Evolutionary conservation across 192 early-diverging fungal genomes (phyloP).

Genomic region (Dissophora globulifera): DNA sequence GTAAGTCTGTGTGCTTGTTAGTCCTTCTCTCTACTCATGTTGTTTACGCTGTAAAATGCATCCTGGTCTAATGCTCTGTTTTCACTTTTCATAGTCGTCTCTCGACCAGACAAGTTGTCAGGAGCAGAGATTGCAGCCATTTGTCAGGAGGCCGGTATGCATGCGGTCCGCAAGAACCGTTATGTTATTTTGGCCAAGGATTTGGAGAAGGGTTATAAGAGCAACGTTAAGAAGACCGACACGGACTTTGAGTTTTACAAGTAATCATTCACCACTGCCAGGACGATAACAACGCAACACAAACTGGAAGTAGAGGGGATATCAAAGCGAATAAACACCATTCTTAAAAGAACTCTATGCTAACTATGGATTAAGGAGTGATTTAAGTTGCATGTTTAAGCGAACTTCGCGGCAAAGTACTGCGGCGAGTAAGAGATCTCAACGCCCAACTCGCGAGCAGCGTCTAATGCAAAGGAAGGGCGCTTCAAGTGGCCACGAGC

Average conservation of each 20-base stretch:
- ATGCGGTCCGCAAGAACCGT: constrained; percentile 97
- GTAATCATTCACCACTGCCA: too few relatives aligned
- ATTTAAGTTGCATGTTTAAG: background rate
- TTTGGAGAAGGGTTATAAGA: constrained; percentile 96
- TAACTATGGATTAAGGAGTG: too few relatives aligned
- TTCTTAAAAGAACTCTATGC: too few relatives aligned
- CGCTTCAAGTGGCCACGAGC: constrained; percentile 79
- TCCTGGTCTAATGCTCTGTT: background rate
- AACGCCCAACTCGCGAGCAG: constrained; percentile 72
- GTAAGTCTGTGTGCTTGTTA: constrained; percentile 57
- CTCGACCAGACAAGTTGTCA: constrained; percentile 94
- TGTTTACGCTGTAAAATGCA: background rate
- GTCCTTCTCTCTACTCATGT: background rate
- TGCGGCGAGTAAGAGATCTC: constrained; percentile 70
- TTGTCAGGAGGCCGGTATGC: constrained; percentile 98
- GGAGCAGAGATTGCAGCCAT: constrained; percentile 99
- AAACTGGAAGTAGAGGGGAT: too few relatives aligned
- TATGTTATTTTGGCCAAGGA: constrained; percentile 96
- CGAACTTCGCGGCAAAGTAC: constrained; percentile 53
- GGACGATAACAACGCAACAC: too few relatives aligned
- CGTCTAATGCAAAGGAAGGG: constrained; percentile 72
- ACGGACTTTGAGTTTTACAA: constrained; percentile 97
- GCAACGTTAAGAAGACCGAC: constrained; percentile 96
- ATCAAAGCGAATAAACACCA: too few relatives aligned
- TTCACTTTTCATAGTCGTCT: constrained; percentile 75